Percentiles rank a stretch among this genome's conserved stretches.
Conservation (phyloP, 495 filamentous ascomycete genomes). For the Aspergillus cavernicola region DNA sequence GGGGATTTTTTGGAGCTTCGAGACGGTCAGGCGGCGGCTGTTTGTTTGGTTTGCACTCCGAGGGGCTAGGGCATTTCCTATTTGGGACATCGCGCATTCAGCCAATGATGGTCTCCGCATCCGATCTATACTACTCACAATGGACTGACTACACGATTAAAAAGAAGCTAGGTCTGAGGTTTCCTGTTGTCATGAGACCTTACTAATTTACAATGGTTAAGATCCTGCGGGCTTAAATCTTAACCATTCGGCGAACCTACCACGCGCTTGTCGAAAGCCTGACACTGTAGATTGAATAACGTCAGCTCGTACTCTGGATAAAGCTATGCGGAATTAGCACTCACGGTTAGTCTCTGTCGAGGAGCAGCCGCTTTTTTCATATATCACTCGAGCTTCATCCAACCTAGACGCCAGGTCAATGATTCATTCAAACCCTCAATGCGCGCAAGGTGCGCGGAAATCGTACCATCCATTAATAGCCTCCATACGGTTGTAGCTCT, state of each 20-base stretch:
- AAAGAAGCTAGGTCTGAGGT: no score
- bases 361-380: conserved; percentile 35
- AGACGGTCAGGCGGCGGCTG: conserved; percentile 31
- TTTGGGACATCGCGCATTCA: background rate
- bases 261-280: conserved; percentile 28
- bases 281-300: conserved; percentile 24
- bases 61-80: conserved; percentile 26
- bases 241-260: background rate
- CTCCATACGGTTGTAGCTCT: conserved; percentile 66
- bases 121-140: no score
- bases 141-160: no score
- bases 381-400: conserved; percentile 31
- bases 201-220: background rate
- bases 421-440: background rate
- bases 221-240: background rate
- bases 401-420: conserved; percentile 22
- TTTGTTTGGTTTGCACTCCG: conserved; percentile 47
- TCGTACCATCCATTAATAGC: conserved; percentile 64
- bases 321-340: no score
- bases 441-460: no score
- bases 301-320: no score
- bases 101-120: no score
- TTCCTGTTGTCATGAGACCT: background rate
- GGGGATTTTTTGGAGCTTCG: conserved; percentile 45
- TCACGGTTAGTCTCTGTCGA: conserved; percentile 27